Conservation (phyloP, 768 basidiomycete species). For the Chalciporus pseudorubinellus region DNA sequence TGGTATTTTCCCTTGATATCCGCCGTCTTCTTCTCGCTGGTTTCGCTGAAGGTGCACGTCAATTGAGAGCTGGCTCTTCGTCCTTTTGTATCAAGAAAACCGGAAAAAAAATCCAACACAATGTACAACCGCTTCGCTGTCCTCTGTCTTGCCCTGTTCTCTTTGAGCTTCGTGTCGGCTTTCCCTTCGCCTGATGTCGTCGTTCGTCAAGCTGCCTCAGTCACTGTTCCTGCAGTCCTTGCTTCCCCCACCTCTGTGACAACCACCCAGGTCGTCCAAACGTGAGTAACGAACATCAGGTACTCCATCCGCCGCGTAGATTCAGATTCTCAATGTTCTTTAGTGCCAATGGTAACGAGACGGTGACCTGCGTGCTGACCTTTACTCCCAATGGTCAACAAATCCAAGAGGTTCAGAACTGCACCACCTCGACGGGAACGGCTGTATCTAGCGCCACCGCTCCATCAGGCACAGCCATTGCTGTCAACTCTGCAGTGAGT, state of each 20-base stretch:
- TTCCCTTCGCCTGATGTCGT: slow-evolving; percentile 21
- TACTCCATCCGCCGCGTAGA: too few relatives aligned
- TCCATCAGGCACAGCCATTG: slow-evolving; percentile 12
- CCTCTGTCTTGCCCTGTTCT: slow-evolving; percentile 26
- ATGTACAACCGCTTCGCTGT: slow-evolving; percentile 23
- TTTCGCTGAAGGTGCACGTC: slow-evolving; percentile 9
- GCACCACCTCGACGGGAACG: slow-evolving; percentile 39
- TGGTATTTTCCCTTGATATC: slow-evolving; percentile 31
- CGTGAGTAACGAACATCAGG: slow-evolving; percentile 33
- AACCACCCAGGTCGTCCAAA: slow-evolving; percentile 37
- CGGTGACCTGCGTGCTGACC: slow-evolving; percentile 57
- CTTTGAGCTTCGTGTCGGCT: slow-evolving; percentile 25
- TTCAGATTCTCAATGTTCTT: background rate
- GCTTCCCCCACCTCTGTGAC: slow-evolving; percentile 35
- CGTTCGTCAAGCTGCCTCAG: slow-evolving; percentile 22
- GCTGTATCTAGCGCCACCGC: slow-evolving; percentile 12
- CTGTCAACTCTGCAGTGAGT: slow-evolving; percentile 6
- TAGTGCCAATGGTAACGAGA: slow-evolving; percentile 50
- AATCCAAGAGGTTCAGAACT: slow-evolving; percentile 52
- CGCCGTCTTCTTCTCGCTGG: slow-evolving; percentile 20
- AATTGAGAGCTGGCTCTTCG: slow-evolving; percentile 41
- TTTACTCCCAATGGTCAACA: slow-evolving; percentile 54
- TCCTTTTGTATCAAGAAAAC: slow-evolving; percentile 11
- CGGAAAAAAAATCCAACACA: background rate
- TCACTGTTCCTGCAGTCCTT: slow-evolving; percentile 20